These are phyloP conservation scores for Aspergillus amoenus DNA, from an alignment of 2,329 filamentous ascomycete genomes.

Conservation along the genomic window DNA sequence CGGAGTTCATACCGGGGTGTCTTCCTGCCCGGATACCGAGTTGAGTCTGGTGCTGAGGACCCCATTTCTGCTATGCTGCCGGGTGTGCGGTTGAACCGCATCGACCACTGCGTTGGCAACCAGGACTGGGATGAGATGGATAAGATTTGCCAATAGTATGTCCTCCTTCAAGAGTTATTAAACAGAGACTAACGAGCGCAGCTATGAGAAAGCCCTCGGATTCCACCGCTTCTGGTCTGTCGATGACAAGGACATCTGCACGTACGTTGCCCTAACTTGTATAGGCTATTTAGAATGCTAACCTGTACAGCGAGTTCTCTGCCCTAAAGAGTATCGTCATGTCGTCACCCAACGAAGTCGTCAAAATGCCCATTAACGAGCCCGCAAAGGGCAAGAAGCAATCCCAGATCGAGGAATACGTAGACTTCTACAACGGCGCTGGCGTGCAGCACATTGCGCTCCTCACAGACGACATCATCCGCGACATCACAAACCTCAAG, in stretches of 20 bases:
- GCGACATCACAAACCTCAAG: slow-evolving; percentile 72
- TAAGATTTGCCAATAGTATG: slow-evolving; percentile 58
- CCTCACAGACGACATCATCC: slow-evolving; percentile 75
- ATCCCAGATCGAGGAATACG: slow-evolving; percentile 90
- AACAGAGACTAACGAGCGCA: slow-evolving; percentile 23
- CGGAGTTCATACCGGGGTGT: slow-evolving; percentile 67
- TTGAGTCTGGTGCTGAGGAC: slow-evolving; percentile 49
- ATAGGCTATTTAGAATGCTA: neutral
- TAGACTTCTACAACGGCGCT: slow-evolving; percentile 84
- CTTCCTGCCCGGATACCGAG: slow-evolving; percentile 81
- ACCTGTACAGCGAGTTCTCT: slow-evolving; percentile 66
- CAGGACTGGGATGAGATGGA: slow-evolving; percentile 93
- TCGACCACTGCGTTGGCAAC: slow-evolving; percentile 98
- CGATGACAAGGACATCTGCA: slow-evolving; percentile 89
- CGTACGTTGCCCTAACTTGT: slow-evolving; percentile 28
- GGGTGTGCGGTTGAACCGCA: slow-evolving; percentile 65
- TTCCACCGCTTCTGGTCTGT: slow-evolving; percentile 99
- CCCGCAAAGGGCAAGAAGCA: slow-evolving; percentile 86
- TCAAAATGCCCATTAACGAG: slow-evolving; percentile 99
- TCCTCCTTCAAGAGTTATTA: neutral
- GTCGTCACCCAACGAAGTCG: slow-evolving; percentile 76
- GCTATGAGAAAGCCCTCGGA: slow-evolving; percentile 83
- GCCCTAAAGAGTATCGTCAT: slow-evolving; percentile 89
- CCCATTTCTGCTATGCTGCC: slow-evolving; percentile 56
- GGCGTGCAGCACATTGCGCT: slow-evolving; percentile 95